Conservation (phyloP, 768 basidiomycete species). For the Mycena chlorophos region DNA sequence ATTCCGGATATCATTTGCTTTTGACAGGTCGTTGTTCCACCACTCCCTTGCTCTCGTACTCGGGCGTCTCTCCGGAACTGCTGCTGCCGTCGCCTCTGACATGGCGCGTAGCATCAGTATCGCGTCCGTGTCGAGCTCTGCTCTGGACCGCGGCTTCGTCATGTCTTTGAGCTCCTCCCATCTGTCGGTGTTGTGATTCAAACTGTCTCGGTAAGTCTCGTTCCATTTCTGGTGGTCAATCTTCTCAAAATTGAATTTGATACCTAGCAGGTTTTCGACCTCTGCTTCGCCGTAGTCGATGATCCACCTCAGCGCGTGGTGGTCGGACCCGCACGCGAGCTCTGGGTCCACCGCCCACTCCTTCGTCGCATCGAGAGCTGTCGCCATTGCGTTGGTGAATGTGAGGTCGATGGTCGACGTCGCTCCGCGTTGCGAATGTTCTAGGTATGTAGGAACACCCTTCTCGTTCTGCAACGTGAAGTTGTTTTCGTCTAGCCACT, state of each 20-base stretch:
- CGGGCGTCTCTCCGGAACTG: background rate
- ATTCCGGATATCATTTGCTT: background rate
- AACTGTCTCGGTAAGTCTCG: background rate
- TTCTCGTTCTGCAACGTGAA: conserved; percentile 1
- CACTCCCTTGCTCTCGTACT: background rate
- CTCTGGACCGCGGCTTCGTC: background rate
- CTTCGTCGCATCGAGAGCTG: background rate
- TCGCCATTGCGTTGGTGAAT: background rate
- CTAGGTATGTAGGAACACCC: background rate
- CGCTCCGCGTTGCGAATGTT: background rate
- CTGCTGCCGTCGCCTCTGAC: background rate
- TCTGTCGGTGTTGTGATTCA: background rate
- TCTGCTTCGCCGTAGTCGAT: background rate
- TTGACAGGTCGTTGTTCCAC: background rate
- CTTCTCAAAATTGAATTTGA: background rate
- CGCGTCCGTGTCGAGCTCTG: background rate
- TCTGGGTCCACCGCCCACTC: background rate
- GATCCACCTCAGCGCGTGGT: background rate
- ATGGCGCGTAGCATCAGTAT: background rate
- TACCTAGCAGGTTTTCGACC: background rate
- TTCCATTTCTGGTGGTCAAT: background rate
- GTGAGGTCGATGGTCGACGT: background rate
- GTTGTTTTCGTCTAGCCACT: background rate
- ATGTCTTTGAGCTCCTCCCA: background rate
- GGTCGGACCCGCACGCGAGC: background rate